A percentile compares a stretch with the other conserved stretches of the same genome.
phyloP scores from a whole-genome alignment of 805 yeast species.

The Ogataea philodendri region DNA sequence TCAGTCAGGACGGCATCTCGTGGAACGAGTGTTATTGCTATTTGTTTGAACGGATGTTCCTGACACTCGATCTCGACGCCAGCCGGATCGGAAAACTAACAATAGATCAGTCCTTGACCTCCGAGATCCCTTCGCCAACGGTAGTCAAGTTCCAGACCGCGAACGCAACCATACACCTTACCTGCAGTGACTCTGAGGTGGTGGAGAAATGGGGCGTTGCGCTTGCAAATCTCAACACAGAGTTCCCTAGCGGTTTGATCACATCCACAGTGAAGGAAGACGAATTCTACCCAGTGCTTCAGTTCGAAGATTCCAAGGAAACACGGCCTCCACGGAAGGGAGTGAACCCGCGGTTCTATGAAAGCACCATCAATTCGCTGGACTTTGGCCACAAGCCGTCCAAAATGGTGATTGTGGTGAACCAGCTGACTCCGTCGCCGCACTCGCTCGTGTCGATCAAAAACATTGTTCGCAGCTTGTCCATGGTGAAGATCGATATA shows the following conservation, averaged over 20 bases:
- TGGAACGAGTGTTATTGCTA: constrained; percentile 28
- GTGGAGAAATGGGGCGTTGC: constrained; percentile 35
- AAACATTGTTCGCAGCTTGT: constrained; percentile 31
- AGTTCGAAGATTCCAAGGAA: constrained; percentile 4
- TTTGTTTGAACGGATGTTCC: constrained; percentile 28
- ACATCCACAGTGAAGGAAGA: constrained; percentile 29
- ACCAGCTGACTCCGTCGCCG: constrained; percentile 25
- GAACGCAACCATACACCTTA: constrained; percentile 6
- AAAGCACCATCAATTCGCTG: constrained; percentile 27
- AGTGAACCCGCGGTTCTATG: constrained; percentile 31
- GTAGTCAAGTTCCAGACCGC: constrained; percentile 13
- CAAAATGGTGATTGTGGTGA: constrained; percentile 29
- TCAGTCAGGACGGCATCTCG: constrained; percentile 8
- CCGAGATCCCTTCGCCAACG: constrained; percentile 20
- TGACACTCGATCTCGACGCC: constrained; percentile 17
- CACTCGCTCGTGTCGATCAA: constrained; percentile 26
- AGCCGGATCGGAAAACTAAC: constrained; percentile 11
- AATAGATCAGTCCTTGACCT: constrained; percentile 16
- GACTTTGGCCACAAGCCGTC: constrained; percentile 27
- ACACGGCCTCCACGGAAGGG: constrained; percentile 22
- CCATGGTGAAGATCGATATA: constrained; percentile 31
- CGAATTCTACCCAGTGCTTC: constrained; percentile 22
- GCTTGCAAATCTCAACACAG: constrained; percentile 22
- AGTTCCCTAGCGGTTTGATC: constrained; percentile 25
- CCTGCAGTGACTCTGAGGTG: constrained; percentile 18